Base-by-base conservation (phyloP, 2,329 filamentous ascomycete genomes). In the Xenoacremonium recifei region DNA sequence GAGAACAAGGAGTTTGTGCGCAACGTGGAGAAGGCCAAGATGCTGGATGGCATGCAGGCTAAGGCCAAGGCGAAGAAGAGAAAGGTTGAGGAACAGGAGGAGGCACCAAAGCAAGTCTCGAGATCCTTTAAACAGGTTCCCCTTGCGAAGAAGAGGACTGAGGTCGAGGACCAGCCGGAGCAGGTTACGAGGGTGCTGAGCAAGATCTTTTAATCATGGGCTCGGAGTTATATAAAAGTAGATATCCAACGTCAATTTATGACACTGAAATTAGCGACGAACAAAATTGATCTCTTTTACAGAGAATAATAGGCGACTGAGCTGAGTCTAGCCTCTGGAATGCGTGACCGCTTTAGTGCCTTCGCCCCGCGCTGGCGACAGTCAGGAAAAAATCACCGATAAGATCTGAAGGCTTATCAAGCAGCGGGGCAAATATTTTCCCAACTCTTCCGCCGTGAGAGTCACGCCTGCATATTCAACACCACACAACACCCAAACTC, bases 1-100 rank as follows among this genome's bases (percentile, higher is more conserved):
- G 88, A 93, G 73, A 91, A 92, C 65, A 88, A 86, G 74, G 79
- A 82, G 51, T 93, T 92, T 62, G 77, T 91, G 45, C 74, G 80
- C 54, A 90, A 92, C 60, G 76, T 93, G 43, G 87, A 93, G 72
- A 80, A 75, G 59, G 84, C 82, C 37, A 92, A 91, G 79, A 85
- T 89, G 76, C 62, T 89, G 51, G 82, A 88, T 37, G 82, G 82
- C 9, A 90, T 91, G 65, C 80, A 83, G 59, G 72, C 82, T 61
- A 74, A 69, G 53, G 73, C 72, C 39, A 72, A 59, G 62, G 62
- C 52, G 47, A 66, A 64, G 58, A 70, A 69, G 64, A 65, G 48
- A 57, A 61, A 45, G 65, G 57, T 52, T 10, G 60, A 49, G 4
- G 53, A 46, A 4, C 54, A 47, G n/a, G 56, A 48, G 20, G 57